phyloP scores from a whole-genome alignment of 2,329 filamentous ascomycete genomes.

The Colletotrichum cordylinicola region DNA sequence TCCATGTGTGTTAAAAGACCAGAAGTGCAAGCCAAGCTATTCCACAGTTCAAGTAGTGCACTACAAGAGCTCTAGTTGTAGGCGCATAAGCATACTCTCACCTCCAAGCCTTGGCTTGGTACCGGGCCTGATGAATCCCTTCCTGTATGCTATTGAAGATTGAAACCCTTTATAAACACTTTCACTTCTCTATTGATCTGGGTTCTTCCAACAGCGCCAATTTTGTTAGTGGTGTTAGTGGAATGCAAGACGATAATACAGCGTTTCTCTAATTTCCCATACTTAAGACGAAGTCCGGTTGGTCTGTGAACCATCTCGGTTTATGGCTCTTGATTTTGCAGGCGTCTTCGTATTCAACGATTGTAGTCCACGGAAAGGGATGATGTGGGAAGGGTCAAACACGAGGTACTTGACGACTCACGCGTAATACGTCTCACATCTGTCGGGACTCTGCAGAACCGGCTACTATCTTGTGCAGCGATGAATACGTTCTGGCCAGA shows the following conservation, averaged over 20 bases:
- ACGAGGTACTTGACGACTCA: accelerated
- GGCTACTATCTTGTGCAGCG: background rate
- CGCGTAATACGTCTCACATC: background rate
- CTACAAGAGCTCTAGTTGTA: background rate
- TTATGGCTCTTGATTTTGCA: background rate
- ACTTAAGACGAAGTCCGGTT: background rate
- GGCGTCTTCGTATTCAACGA: background rate
- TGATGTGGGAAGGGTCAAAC: accelerated
- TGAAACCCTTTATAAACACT: background rate
- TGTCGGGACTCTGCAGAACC: background rate
- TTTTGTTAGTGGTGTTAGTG: no score
- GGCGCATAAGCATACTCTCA: background rate
- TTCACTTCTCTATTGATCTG: background rate
- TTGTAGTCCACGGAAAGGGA: background rate
- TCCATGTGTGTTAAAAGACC: background rate
- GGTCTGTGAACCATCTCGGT: background rate
- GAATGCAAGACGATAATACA: background rate
- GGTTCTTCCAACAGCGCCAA: background rate
- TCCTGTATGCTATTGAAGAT: accelerated
- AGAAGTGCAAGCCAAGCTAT: background rate
- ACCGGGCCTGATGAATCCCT: background rate
- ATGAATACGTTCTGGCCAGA: accelerated
- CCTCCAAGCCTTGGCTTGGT: background rate
- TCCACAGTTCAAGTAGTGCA: background rate
- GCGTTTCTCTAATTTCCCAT: background rate